Evolutionary conservation across 768 basidiomycete genomes (phyloP).

Genomic region (Floccularia luteovirens): DNA sequence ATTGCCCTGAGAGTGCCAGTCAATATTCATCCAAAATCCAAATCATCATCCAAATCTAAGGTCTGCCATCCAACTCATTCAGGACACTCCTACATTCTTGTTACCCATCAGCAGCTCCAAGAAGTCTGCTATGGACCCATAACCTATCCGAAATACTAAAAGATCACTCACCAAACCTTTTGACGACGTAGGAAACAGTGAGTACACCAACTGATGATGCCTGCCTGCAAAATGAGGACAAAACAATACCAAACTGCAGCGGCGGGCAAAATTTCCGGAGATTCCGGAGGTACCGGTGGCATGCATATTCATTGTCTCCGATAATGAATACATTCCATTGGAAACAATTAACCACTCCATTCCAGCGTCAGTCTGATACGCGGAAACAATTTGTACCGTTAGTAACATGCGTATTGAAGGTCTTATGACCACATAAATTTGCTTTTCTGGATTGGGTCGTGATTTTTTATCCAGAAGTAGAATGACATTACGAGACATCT

Average conservation of each 20-base stretch:
- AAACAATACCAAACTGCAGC: constrained; percentile 24
- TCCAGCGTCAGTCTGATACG: too few species aligned
- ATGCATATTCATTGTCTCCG: neutral
- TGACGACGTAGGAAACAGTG: constrained; percentile 46
- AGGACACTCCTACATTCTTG: constrained; percentile 10
- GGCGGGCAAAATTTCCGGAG: neutral
- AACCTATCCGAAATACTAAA: constrained; percentile 19
- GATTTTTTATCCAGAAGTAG: too few species aligned
- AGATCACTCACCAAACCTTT: constrained; percentile 60
- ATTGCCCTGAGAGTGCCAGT: constrained; percentile 44
- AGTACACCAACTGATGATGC: constrained; percentile 25
- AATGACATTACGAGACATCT: too few species aligned
- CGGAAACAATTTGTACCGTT: too few species aligned
- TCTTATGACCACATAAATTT: too few species aligned
- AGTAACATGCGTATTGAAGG: too few species aligned
- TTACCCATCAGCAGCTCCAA: constrained; percentile 12
- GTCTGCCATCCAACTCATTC: constrained; percentile 50
- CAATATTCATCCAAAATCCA: constrained; percentile 15
- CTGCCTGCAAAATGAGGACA: constrained; percentile 16
- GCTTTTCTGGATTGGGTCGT: too few species aligned
- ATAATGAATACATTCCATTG: too few species aligned
- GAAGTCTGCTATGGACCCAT: too few species aligned
- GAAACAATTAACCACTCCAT: too few species aligned
- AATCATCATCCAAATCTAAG: constrained; percentile 41
- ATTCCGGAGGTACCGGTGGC: neutral